Base-by-base conservation (phyloP, 345 rosid species). In the Murraya paniculata region DNA sequence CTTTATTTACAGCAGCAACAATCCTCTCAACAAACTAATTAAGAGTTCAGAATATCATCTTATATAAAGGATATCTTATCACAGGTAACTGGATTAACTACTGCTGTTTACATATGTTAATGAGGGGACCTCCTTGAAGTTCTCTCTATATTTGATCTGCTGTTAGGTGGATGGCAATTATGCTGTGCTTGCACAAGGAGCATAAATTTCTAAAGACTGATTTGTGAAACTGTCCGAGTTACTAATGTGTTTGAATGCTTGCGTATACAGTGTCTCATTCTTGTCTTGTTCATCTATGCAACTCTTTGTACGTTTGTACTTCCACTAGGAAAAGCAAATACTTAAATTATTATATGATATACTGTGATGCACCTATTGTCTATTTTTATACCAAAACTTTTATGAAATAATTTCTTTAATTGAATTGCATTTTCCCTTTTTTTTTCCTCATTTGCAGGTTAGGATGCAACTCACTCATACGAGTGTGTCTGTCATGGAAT, bases 1-100 rank as follows among this genome's bases (percentile, higher is more conserved):
- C 93, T 50, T 45, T 95, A 81, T 91, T 93, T 84, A 84, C 93
- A 11, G 98, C 99, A 28, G 87, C 85, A 65, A 83, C 85, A 35
- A 76, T 93, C 50, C 86, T 85, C 45, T 82, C 89, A 79, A 82
- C 64, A 25, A 76, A 80, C 64, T 28, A 72, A 77, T 4, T 84
- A 85, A 81, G 56, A 68, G 19, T 39, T 75, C 45, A 33, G n/a
- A 41, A 67, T 31, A 62, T 21, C 53, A 45, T 45, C 16, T 59
- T 38, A 57, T 25, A 59, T 7, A 18, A 24, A 58, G 35, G 33
- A 36, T 39, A 59, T 48, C 45, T 28, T 62, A 22, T 21, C 28
- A 45, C 41, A 5, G 70, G 77, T 74, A 61, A 19, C 11, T 39
- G 45, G 41, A 45, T 64, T 25, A 30, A 38, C 38, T 61, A 60